Evolutionary conservation across 345 rosid species (phyloP), one percentile per base, ranked within the genome.

Genomic region (Excoecaria agallocha): DNA sequence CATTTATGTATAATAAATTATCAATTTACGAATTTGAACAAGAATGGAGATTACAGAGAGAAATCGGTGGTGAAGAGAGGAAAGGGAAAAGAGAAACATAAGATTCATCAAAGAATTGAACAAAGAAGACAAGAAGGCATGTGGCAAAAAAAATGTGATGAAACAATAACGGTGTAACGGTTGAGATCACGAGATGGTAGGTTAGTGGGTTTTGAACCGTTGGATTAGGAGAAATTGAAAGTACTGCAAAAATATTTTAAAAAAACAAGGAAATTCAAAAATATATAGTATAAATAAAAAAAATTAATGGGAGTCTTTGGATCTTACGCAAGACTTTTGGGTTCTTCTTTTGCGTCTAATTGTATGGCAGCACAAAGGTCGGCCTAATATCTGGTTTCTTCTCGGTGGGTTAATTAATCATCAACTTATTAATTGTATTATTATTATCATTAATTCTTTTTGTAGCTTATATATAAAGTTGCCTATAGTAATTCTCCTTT

Each of bases 201-300:
- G 82, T 83, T 81, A 19, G 74, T 67, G 73, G 74, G 13, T 57
- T 61, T 71, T n/a, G 64, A 70, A 73, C 64, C 84, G 74, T 81
- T 79, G 74, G 91, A 84, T 82, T 57, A 57, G 12, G 30, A 10
- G 6, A 55, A n/a, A 52, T 49, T 51, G 8, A 55, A n/a, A 55
- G 4, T 51, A 24, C 25, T 17, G 19, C n/a, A 39, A 38, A 63
- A n/a, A 45, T 43, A 30, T 30, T 30, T 30, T 0, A 43, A 43
- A 43, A 10, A 43, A 10, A 72, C n/a, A n/a, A 2, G 70, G 55
- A 10, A 25, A 25, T 15, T 43, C 10, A 43, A 43, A 43, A 43
- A 4, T 43, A 6, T 43, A 43, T 25, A 30, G 30, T 25, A n/a
- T 5, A 15, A 38, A 38, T 37, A 73, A 69, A 48, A 59, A 20